Conservation (phyloP, 345 rosid species). For the rapeseed (Brassica napus) region DNA sequence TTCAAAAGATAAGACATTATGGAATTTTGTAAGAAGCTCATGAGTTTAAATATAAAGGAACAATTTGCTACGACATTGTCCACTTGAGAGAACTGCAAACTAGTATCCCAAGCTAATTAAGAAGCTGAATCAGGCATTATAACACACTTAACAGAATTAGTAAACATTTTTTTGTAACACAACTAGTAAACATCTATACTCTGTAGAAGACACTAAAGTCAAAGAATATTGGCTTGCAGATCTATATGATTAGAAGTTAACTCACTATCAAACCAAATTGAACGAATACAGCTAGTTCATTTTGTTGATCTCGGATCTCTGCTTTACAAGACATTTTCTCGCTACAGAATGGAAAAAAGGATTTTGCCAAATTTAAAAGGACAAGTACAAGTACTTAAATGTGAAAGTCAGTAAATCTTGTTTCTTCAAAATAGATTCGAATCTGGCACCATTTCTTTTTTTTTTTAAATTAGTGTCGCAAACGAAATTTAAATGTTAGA, state of each 20-base stretch:
- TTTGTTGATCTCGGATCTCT: background rate
- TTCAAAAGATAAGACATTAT: background rate
- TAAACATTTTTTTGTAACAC: background rate
- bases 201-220: background rate
- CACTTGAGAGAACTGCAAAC: background rate
- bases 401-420: slow-evolving; percentile 21
- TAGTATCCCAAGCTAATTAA: background rate
- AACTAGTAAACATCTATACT: background rate
- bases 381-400: slow-evolving; percentile 22
- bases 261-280: background rate
- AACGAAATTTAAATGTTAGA: background rate
- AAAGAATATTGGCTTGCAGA: background rate
- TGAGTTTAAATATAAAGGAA: background rate
- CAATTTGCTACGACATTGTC: background rate
- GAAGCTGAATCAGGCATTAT: background rate
- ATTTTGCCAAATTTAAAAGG: slow-evolving; percentile 3
- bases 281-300: background rate
- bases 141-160: background rate
- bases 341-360: background rate
- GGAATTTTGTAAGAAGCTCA: background rate
- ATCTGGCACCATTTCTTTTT: background rate
- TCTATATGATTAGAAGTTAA: background rate
- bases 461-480: background rate
- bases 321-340: background rate
- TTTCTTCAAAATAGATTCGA: slow-evolving; percentile 24